phyloP scores from a whole-genome alignment of 2,329 filamentous ascomycete genomes.

The Capronia epimyces region DNA sequence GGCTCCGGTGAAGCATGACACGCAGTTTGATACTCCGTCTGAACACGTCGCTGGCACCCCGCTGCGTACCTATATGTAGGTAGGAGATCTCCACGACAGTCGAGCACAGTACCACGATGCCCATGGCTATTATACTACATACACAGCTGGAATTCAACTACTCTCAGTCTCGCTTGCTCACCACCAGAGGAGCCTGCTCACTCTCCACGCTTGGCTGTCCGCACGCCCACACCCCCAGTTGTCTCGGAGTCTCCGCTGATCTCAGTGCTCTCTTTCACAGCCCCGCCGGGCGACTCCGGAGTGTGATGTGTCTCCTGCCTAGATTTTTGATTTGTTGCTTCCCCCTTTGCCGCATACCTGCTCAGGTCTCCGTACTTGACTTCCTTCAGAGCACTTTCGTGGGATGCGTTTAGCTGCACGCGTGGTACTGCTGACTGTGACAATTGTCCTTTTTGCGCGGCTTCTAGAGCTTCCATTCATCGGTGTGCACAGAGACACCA shows the following conservation, averaged over 20 bases:
- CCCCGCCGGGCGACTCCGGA: slow-evolving; percentile 7
- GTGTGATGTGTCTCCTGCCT: slow-evolving; percentile 7
- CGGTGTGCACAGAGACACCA: slow-evolving; percentile 59
- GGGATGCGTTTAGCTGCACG: slow-evolving; percentile 36
- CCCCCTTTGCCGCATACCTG: slow-evolving; percentile 30
- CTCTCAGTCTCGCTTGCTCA: too few relatives aligned
- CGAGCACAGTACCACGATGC: too few relatives aligned
- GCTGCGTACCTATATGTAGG: too few relatives aligned
- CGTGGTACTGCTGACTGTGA: slow-evolving; percentile 23
- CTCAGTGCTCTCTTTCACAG: slow-evolving; percentile 12
- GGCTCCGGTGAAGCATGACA: background rate
- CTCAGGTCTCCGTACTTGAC: slow-evolving; percentile 35
- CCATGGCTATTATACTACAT: too few relatives aligned
- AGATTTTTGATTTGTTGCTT: slow-evolving; percentile 17
- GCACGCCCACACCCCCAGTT: slow-evolving; percentile 7
- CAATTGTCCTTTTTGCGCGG: slow-evolving; percentile 42
- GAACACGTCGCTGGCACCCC: too few relatives aligned
- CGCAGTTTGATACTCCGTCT: background rate
- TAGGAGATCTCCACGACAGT: too few relatives aligned
- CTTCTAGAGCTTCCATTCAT: slow-evolving; percentile 57
- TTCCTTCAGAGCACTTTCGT: slow-evolving; percentile 34
- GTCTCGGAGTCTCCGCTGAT: slow-evolving; percentile 15
- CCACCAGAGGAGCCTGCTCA: background rate
- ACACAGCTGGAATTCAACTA: too few relatives aligned
- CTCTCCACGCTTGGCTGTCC: background rate